Evolutionary conservation across 2,329 filamentous ascomycete genomes (phyloP), one percentile per base, ranked within the genome.

Genomic region (Gaeumannomyces sp.): DNA sequence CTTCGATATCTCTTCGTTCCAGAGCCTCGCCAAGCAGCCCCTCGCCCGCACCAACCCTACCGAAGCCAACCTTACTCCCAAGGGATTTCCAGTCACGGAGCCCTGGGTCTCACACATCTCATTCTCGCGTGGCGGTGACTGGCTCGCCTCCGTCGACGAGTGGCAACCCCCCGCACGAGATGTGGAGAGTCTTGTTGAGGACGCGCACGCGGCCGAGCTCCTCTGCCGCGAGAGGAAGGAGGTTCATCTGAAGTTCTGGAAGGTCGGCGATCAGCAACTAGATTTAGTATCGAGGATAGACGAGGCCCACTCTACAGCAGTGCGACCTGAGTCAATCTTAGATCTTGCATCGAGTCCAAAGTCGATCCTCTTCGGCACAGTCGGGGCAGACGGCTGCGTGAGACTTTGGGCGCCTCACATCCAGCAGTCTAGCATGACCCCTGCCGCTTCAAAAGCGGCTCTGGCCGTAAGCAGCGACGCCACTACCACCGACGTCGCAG

Each of bases 81-180:
- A 90, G 68, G 87, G 90, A 6, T 83, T 85, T 63, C 82, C 85
- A 5, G 86, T 98, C 62, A 82, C 86, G 19, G 91, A 97, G 70
- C 94, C 95, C 0, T 85, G 89, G 67, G 85, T 97, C 60, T 89
- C 85, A 8, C 85, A 90, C 65, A 79, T 98, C 62, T 85, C 88
- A 59, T 86, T 95, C 69, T 94, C 91, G 59, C 80, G 84, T 62
- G 89, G 98, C 72, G 94, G 94, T 25, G 83, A 87, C 69, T 98
- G 94, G 93, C 83, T 99, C 65, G 93, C 90, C 5, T 97, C 92
- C 1, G 85, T 96, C 1, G 95, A 99, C 73, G 91, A 93, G 72
- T 99, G 95, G 95, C 83, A 84, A 63, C 93, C 93, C 1, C 86
- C 91, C 13, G 77, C 79, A 16, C 80, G 84, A 66, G 93, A 97